A percentile compares a stretch with the other conserved stretches of the same genome.
Evolutionary conservation across 2,329 filamentous ascomycete species (phyloP).

Genomic region (Nigrograna mackinnonii): DNA sequence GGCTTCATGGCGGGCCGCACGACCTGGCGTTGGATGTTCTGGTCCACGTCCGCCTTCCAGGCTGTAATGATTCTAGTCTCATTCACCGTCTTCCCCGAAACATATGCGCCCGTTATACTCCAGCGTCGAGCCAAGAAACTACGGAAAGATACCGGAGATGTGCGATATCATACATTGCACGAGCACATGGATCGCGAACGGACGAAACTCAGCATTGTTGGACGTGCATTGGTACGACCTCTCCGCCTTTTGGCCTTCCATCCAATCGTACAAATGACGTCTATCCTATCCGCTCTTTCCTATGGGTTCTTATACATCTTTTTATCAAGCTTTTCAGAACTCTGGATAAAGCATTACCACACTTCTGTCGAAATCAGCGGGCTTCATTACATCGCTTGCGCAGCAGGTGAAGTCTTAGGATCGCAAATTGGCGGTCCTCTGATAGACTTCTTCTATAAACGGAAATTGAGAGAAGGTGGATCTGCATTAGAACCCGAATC

Average conservation of each 20-base stretch:
- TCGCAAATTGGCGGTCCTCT: conserved; percentile 60
- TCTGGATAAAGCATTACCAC: conserved; percentile 26
- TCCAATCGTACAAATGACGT: conserved; percentile 53
- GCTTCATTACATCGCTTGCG: conserved; percentile 24
- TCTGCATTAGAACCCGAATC: conserved; percentile 42
- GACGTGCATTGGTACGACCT: conserved; percentile 51
- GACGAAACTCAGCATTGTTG: conserved; percentile 43
- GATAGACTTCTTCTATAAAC: conserved; percentile 14
- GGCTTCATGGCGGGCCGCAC: conserved; percentile 28
- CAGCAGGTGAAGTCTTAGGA: conserved; percentile 58
- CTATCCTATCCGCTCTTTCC: conserved; percentile 25
- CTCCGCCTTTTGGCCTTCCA: conserved; percentile 59
- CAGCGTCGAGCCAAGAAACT: conserved; percentile 25
- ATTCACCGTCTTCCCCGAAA: conserved; percentile 44
- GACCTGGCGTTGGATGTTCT: conserved; percentile 36
- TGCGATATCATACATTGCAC: conserved; percentile 58
- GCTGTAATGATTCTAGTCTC: conserved; percentile 32
- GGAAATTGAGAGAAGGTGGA: conserved; percentile 47
- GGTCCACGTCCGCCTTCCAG: conserved; percentile 28
- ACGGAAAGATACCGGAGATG: conserved; percentile 62
- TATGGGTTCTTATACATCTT: conserved; percentile 44
- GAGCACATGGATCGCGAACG: conserved; percentile 21
- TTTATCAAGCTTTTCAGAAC: conserved; percentile 28
- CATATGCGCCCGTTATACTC: conserved; percentile 51
- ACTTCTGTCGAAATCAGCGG: conserved; percentile 22